phyloP scores from a whole-genome alignment of 2,329 filamentous ascomycete genomes.

The Mycosphaerella arachidis region DNA sequence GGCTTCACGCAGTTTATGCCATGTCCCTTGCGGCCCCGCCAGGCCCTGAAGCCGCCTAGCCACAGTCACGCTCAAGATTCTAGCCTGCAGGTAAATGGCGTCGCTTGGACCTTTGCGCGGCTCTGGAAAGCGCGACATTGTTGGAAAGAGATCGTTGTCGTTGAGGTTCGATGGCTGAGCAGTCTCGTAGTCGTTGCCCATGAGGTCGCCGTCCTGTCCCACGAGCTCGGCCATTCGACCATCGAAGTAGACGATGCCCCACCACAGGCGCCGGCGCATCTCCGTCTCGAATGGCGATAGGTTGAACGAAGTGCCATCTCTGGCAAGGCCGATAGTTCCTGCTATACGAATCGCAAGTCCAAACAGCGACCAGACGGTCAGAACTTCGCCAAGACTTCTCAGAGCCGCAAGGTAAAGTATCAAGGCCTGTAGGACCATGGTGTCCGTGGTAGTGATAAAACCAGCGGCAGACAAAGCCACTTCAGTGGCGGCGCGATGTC shows the following conservation, averaged over 20 bases:
- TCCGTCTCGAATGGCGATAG: conserved; percentile 34
- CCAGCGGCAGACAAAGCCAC: conserved; percentile 23
- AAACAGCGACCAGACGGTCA: conserved; percentile 24
- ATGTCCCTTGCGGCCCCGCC: conserved; percentile 22
- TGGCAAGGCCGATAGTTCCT: conserved; percentile 40
- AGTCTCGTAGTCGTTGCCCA: conserved; percentile 25
- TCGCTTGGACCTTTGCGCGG: conserved; percentile 28
- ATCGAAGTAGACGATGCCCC: conserved; percentile 59
- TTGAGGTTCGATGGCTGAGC: conserved; percentile 48
- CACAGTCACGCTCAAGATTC: conserved; percentile 18
- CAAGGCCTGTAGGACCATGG: conserved; percentile 29
- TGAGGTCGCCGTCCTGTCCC: conserved; percentile 25
- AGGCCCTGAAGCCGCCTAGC: conserved; percentile 20
- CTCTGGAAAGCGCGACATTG: conserved; percentile 36
- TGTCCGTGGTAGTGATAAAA: conserved; percentile 29
- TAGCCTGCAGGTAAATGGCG: conserved; percentile 27
- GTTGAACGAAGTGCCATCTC: conserved; percentile 26
- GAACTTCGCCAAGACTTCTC: conserved; percentile 21
- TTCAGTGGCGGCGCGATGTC: conserved; percentile 25
- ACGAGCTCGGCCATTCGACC: conserved; percentile 61
- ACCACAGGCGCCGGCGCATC: conserved; percentile 34
- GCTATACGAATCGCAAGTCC: conserved; percentile 40
- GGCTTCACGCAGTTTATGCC: conserved; percentile 20
- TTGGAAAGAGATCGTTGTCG: conserved; percentile 47
- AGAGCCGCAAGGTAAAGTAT: conserved; percentile 27